Base-by-base conservation (phyloP, 345 rosid genomes). In the Adansonia digitata region DNA sequence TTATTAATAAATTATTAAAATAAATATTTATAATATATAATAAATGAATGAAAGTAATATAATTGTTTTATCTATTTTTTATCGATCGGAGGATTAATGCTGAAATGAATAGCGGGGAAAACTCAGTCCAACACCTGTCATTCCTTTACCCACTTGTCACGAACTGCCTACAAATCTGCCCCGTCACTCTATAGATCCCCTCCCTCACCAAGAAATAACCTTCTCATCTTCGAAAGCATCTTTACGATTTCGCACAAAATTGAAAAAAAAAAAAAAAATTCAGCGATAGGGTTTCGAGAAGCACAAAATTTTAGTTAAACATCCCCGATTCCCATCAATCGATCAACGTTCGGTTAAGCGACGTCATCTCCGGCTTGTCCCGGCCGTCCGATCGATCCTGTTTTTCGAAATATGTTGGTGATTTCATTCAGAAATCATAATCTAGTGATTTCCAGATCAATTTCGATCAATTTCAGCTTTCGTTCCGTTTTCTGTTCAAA, bases 391-490 rank as follows among this genome's bases (percentile, higher is more conserved):
- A 73, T 76, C 80, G 60, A 43, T 56, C 45, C 42, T 13, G 6
- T 26, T 62, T 31, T 37, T 18, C 71, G 22, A 78, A 81, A 48
- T 69, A 83, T 85, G 88, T 60, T 83, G 84, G 73, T 60, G 85
- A 71, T 83, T 67, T 75, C 85, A 45, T 52, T 66, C 24, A 52
- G 69, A 74, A 35, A 70, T 42, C 77, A 24, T 20, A 51, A 71
- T 65, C 77, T 76, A 0, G 35, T 37, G 40, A 20, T 81, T 68
- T 49, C 45, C 49, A 71, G 68, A 13, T 74, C 75, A 74, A 65
- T 69, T 31, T 74, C 69, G 7, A 43, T 81, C 74, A 74, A 65
- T 64, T 65, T 77, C 35, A 14, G 48, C 74, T 65, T 35, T 48
- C 27, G 56, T 74, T 77, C 70, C 60, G 45, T 79, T 75, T 71